Evolutionary conservation across 345 rosid genomes (phyloP).

Genomic region (Pelargonium nanum): DNA sequence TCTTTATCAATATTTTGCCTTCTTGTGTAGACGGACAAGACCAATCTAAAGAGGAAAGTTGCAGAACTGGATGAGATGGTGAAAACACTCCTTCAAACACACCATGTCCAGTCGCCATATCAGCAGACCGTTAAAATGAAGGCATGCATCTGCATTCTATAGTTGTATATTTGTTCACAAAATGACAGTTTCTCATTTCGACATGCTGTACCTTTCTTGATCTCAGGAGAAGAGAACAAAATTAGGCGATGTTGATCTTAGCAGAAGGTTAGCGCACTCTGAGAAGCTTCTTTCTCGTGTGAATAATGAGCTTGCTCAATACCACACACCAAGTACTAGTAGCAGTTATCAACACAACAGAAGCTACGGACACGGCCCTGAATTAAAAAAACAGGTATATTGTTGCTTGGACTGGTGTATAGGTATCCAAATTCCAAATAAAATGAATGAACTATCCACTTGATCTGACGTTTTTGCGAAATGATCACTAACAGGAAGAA

Average conservation of each 20-base stretch:
- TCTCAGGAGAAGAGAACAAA: conserved; percentile 37
- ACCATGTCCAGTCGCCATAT: conserved; percentile 23
- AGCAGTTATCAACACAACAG: conserved; percentile 22
- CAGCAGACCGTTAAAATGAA: conserved; percentile 24
- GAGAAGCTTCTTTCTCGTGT: conserved; percentile 47
- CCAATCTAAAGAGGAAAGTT: conserved; percentile 51
- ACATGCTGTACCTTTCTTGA: conserved; percentile 3
- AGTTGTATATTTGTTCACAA: neutral
- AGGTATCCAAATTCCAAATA: neutral
- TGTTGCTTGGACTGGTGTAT: neutral
- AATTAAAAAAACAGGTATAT: conserved; percentile 29
- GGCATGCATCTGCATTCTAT: conserved; percentile 15
- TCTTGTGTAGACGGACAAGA: conserved; percentile 53
- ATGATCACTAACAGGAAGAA: conserved; percentile 16
- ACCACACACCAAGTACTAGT: conserved; percentile 24
- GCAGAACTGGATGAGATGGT: conserved; percentile 62
- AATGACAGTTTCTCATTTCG: neutral
- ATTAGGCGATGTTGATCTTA: conserved; percentile 29
- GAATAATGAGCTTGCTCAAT: conserved; percentile 45
- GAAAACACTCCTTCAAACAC: conserved; percentile 33
- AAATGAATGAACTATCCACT: neutral
- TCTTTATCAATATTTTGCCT: neutral
- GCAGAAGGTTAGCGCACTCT: conserved; percentile 31
- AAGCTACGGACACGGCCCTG: conserved; percentile 24
- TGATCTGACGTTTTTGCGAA: neutral